Percentiles rank a stretch among this genome's conserved stretches.
Conservation (phyloP, 2,329 filamentous ascomycete genomes). For the Epichloe baconii region DNA sequence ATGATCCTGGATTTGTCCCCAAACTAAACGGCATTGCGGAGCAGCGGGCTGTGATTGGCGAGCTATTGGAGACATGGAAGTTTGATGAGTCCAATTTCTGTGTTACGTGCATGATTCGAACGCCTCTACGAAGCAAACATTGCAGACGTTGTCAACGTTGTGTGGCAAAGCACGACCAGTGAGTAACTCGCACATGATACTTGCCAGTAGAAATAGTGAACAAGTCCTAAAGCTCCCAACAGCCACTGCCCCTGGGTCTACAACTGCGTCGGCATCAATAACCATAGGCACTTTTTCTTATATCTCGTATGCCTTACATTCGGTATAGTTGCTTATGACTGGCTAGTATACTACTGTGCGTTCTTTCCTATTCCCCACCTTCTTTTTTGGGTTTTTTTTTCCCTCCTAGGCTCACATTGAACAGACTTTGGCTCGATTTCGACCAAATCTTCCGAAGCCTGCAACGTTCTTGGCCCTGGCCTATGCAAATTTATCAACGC, state of each 20-base stretch:
- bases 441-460: conserved; percentile 39
- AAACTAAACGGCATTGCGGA: conserved; percentile 81
- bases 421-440: conserved; percentile 51
- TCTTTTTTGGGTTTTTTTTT: not conserved
- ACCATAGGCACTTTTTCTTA: conserved; percentile 87
- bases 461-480: conserved; percentile 61
- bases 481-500: conserved; percentile 67
- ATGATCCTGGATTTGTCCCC: conserved; percentile 86
- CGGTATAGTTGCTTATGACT: conserved; percentile 61
- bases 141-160: conserved; percentile 85
- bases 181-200: conserved; percentile 22
- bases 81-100: conserved; percentile 95
- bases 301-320: conserved; percentile 70
- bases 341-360: conserved; percentile 60
- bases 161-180: conserved; percentile 95
- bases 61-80: conserved; percentile 71
- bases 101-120: conserved; percentile 85
- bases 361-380: not conserved
- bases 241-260: conserved; percentile 97
- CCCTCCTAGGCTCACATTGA: not conserved
- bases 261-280: conserved; percentile 92
- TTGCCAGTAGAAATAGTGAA: not conserved
- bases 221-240: not conserved
- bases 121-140: conserved; percentile 88
- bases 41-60: conserved; percentile 79